A percentile compares a stretch with the other conserved stretches of the same genome.
Evolutionary conservation across 192 early-diverging fungal species (phyloP).

Genomic region (Linnemannia elongata): DNA sequence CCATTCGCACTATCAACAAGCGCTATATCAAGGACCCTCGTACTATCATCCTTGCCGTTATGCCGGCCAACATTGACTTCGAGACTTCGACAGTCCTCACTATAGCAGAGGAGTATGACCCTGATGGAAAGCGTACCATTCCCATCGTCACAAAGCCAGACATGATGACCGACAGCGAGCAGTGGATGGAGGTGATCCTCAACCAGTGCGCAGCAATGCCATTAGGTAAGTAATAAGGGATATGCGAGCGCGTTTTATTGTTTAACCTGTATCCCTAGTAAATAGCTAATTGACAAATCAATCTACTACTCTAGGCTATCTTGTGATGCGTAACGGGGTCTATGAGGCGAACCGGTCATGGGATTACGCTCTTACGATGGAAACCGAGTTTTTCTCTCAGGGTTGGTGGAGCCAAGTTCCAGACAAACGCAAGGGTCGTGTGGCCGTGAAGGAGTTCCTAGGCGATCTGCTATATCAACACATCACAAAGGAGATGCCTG

Average conservation of each 20-base stretch:
- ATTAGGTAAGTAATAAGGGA: too few relatives aligned
- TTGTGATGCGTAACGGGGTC: conserved; percentile 15
- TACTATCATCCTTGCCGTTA: conserved; percentile 23
- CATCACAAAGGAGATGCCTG: conserved; percentile 21
- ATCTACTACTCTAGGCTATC: too few relatives aligned
- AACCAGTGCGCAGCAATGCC: conserved; percentile 6
- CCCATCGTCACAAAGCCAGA: conserved; percentile 31
- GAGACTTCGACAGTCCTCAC: not conserved
- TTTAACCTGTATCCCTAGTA: too few relatives aligned
- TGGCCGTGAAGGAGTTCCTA: conserved; percentile 7
- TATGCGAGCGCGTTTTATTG: too few relatives aligned
- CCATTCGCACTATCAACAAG: not conserved
- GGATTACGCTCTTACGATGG: not conserved
- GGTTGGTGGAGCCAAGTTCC: not conserved
- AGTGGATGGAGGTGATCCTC: conserved; percentile 2
- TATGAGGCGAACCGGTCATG: not conserved
- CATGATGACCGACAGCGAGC: not conserved
- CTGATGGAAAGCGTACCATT: conserved; percentile 20
- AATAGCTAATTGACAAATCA: too few relatives aligned
- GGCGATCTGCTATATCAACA: conserved; percentile 19
- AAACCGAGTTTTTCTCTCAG: conserved; percentile 1
- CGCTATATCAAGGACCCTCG: conserved; percentile 10
- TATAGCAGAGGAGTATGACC: not conserved
- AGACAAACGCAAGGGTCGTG: conserved; percentile 16
- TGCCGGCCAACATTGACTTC: conserved; percentile 5